These are phyloP conservation scores for Martiniozyma abietophila DNA, from an alignment of 805 yeast genomes.

Conservation along the genomic window DNA sequence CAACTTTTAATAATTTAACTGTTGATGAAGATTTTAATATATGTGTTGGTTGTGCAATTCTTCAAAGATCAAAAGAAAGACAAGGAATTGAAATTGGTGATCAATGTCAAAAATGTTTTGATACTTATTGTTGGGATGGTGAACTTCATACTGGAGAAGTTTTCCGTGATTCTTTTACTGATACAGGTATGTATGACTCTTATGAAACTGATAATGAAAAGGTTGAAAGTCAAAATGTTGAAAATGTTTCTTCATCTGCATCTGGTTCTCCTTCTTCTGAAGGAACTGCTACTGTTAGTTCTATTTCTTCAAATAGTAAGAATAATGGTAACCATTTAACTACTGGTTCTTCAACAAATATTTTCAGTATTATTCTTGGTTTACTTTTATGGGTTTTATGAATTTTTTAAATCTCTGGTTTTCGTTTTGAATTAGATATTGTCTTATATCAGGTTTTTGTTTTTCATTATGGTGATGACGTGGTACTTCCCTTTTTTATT, in stretches of 20 bases:
- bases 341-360: neutral
- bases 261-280: neutral
- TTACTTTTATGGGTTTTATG: constrained; percentile 1
- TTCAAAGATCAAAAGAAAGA: constrained; percentile 71
- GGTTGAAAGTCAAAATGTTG: neutral
- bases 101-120: constrained; percentile 66
- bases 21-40: constrained; percentile 59
- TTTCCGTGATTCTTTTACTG: constrained; percentile 30
- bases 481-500: too few relatives aligned
- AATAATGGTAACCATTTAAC: constrained; percentile 2
- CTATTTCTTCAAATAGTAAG: constrained; percentile 5
- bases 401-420: too few relatives aligned
- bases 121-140: constrained; percentile 54
- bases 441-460: too few relatives aligned
- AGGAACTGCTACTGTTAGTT: constrained; percentile 3
- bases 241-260: constrained; percentile 1
- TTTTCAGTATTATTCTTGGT: constrained; percentile 3
- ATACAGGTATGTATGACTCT: constrained; percentile 25
- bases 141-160: constrained; percentile 12
- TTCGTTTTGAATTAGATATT: too few relatives aligned
- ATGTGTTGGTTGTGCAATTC: constrained; percentile 76
- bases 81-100: constrained; percentile 47
- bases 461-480: too few relatives aligned
- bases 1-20: constrained; percentile 58
- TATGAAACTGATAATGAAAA: constrained; percentile 3